These are phyloP conservation scores for Senna tora DNA, from an alignment of 306 rosid species.

Conservation along the genomic window DNA sequence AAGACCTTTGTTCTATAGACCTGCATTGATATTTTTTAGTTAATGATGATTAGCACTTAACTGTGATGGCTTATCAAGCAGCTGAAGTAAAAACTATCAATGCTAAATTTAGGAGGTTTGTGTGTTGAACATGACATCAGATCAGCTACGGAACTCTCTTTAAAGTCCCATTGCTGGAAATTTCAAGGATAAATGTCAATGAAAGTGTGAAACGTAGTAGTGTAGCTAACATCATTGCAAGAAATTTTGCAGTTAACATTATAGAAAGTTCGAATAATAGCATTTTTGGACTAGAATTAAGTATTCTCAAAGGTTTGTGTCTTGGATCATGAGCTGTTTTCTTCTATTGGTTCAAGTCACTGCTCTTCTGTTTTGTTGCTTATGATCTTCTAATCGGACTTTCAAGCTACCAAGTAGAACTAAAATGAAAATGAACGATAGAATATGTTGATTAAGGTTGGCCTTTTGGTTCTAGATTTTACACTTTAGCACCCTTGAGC, in stretches of 20 bases:
- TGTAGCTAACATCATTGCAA: too few relatives aligned
- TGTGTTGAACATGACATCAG: background rate
- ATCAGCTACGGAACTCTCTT: background rate
- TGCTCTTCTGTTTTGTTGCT: background rate
- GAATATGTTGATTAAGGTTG: background rate
- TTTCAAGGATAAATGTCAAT: background rate
- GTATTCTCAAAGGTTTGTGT: background rate
- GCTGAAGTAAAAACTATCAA: background rate
- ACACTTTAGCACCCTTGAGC: background rate
- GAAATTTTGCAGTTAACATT: too few relatives aligned
- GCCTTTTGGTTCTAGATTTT: background rate
- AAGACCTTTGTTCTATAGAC: background rate
- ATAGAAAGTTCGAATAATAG: background rate
- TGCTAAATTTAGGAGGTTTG: background rate
- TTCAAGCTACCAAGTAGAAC: background rate
- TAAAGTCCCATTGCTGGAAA: background rate
- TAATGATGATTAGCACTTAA: background rate
- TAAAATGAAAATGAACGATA: background rate
- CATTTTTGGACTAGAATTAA: background rate
- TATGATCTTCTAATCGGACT: background rate
- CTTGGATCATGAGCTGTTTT: background rate
- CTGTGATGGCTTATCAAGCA: background rate
- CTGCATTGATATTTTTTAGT: background rate
- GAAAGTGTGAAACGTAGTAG: background rate
- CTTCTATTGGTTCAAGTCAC: constrained; percentile 8